A percentile compares a stretch with the other conserved stretches of the same genome.
Conservation (phyloP, 108 stramenopile genomes). For the Discostella pseudostelligera region DNA sequence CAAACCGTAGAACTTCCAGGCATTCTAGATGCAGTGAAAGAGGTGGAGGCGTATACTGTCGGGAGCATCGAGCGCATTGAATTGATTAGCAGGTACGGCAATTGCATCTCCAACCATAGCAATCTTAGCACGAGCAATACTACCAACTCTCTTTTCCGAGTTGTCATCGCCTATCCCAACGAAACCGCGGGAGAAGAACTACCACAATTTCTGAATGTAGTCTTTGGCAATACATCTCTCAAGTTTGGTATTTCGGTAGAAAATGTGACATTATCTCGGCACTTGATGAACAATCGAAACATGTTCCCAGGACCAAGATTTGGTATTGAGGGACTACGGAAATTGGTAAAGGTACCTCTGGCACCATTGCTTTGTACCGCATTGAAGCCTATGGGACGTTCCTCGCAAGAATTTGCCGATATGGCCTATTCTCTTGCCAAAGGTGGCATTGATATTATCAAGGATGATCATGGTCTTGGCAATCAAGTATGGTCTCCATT, state of each 20-base stretch:
- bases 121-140: background rate
- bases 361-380: conserved; percentile 27
- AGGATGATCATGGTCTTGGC: conserved; percentile 39
- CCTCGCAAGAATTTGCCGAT: conserved; percentile 21
- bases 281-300: conserved; percentile 9
- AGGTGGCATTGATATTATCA: conserved; percentile 40
- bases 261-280: conserved; percentile 14
- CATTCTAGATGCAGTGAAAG: conserved; percentile 7
- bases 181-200: conserved; percentile 31
- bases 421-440: conserved; percentile 35
- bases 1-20: conserved; percentile 40
- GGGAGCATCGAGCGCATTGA: conserved; percentile 21
- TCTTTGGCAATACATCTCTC: conserved; percentile 35
- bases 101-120: background rate
- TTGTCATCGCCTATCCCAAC: conserved; percentile 16
- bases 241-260: conserved; percentile 25
- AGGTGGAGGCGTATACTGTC: conserved; percentile 27
- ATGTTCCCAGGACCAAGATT: conserved; percentile 41
- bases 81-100: conserved; percentile 3
- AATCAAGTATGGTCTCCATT: conserved; percentile 41
- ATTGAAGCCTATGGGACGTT: conserved; percentile 32
- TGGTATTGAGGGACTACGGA: conserved; percentile 24
- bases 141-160: conserved; percentile 12
- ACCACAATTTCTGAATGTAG: conserved; percentile 33
- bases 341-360: conserved; percentile 13